Evolutionary conservation across 352 stramenopile genomes (phyloP), one percentile per base, ranked within the genome.

Genomic region (Pythium chondricola): DNA sequence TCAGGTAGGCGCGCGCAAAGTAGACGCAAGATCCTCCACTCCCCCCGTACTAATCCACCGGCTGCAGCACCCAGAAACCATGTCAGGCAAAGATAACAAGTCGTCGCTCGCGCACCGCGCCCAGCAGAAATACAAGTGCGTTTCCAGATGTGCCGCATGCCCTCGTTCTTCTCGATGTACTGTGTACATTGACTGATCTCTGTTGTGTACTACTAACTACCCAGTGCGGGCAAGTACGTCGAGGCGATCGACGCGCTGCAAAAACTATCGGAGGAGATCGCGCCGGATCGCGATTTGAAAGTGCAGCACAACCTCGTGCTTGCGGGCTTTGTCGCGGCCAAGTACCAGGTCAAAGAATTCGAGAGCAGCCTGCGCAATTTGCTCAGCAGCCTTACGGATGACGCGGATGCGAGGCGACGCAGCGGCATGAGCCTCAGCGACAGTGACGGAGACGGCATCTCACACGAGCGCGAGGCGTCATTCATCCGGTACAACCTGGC

Each of bases 401-500:
- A 72, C 8, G 31, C 44, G 39, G 63, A 72, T 43, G 71, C 80
- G 61, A 71, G 84, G 46, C 44, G 69, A 30, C 62, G 78, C 27
- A 61, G 51, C 22, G 62, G 30, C 26, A 14, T 13, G 7, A 33
- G 29, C 13, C 8, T 13, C 8, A 33, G 29, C 29, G 30, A 36
- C 13, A 44, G 16, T 21, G 43, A 43, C 17, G 48, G 39, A 22
- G 52, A 36, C 41, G 67, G 49, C 14, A 71, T 81, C 20, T 86
- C 79, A 25, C 73, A 93, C 24, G 85, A 96, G 58, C 83, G 83
- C 17, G 87, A 96, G 53, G 57, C 72, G 37, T 77, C 86, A 13
- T 90, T 94, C 30, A 63, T 96, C 16, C 85, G 92, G 18, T 97
- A 96, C 78, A 97, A 97, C 51, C 74, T 90, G 21, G 85, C 87